These are phyloP conservation scores for Exophiala phaeomuriformis DNA, from an alignment of 2,329 filamentous ascomycete genomes.

Conservation along the genomic window DNA sequence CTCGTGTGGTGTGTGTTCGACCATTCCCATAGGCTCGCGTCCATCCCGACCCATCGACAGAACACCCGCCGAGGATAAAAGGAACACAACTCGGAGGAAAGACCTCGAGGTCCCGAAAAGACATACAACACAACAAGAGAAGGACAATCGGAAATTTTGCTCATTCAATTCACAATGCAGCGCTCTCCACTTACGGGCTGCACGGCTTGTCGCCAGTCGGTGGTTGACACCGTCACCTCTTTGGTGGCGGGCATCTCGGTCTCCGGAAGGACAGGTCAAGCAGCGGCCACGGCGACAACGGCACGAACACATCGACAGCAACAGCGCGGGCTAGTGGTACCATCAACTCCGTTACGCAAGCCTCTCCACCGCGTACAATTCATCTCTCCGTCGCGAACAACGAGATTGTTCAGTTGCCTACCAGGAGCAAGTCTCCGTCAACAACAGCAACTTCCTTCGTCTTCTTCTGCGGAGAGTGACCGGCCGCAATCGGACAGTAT, in stretches of 20 bases:
- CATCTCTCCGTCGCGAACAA: too few species aligned
- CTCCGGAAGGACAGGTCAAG: not conserved
- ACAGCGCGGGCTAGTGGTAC: too few species aligned
- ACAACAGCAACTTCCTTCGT: too few species aligned
- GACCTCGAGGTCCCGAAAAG: not conserved
- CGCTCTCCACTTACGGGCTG: constrained; percentile 14
- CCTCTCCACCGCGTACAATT: not conserved
- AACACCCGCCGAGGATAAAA: not conserved
- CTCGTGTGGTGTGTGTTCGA: too few species aligned
- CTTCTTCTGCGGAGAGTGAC: too few species aligned
- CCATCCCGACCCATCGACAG: too few species aligned
- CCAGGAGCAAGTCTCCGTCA: too few species aligned
- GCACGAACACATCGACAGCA: too few species aligned
- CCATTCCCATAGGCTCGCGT: too few species aligned
- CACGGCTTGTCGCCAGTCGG: constrained; percentile 17
- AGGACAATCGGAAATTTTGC: not conserved
- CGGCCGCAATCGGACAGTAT: too few species aligned
- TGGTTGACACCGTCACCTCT: constrained; percentile 24
- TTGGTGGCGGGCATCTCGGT: constrained; percentile 17
- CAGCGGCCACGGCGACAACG: not conserved
- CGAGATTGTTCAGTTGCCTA: too few species aligned
- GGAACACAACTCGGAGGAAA: not conserved
- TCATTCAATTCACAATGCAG: constrained; percentile 14
- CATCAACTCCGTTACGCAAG: not conserved
- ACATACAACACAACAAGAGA: not conserved